phyloP scores from a whole-genome alignment of 163 green algal species.

The Volvox carteri region DNA sequence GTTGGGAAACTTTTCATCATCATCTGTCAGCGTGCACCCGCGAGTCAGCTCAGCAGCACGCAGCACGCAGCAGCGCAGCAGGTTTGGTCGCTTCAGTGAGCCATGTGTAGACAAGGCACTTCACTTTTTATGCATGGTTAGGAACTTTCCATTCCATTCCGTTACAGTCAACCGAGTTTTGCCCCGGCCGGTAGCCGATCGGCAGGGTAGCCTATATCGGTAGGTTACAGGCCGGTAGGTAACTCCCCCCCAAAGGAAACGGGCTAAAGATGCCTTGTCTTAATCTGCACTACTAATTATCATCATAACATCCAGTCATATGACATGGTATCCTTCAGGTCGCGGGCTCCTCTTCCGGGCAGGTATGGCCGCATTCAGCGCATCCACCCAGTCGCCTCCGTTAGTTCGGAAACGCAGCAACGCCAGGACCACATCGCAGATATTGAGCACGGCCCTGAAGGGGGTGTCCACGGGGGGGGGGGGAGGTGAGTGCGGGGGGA shows the following conservation, averaged over 20 bases:
- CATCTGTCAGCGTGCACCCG: no score
- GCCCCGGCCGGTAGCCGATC: neutral
- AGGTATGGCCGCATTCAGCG: conserved; percentile 64
- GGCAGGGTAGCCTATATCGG: neutral
- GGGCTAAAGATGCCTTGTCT: no score
- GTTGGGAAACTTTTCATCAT: no score
- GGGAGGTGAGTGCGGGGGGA: neutral
- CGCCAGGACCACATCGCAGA: conserved; percentile 71
- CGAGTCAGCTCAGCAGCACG: no score
- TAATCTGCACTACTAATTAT: neutral
- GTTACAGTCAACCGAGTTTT: neutral
- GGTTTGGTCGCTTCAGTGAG: no score
- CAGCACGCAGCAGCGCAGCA: no score
- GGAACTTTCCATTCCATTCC: no score
- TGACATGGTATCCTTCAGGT: neutral
- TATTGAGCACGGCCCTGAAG: conserved; percentile 69
- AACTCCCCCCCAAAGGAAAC: no score
- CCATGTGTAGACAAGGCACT: no score
- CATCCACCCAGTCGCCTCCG: conserved; percentile 63
- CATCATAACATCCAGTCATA: neutral
- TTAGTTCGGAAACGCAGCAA: conserved; percentile 63
- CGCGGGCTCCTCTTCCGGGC: conserved; percentile 49
- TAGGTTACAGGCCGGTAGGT: neutral
- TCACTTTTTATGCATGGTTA: no score
- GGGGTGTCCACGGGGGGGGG: neutral